These are phyloP conservation scores for Ophiostoma perfectum DNA, from an alignment of 2,329 filamentous ascomycete species.

Conservation along the genomic window DNA sequence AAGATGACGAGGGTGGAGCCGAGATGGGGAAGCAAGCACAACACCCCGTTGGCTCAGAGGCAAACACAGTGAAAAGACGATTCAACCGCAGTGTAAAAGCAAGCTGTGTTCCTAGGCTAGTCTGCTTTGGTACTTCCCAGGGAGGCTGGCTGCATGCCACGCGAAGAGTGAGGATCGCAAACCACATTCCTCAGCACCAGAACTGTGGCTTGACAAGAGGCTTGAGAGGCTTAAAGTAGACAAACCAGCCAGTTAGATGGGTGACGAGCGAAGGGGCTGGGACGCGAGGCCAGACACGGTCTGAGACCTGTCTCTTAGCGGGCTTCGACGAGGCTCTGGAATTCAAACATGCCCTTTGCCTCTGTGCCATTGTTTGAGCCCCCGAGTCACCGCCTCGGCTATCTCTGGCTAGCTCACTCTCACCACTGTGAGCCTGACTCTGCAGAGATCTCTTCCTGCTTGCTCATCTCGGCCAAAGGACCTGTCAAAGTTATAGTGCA, in stretches of 20 bases:
- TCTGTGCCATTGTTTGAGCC: not conserved
- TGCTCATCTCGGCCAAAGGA: not conserved
- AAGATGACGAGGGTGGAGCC: conserved; percentile 13
- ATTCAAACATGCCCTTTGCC: conserved; percentile 8
- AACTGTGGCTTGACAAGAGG: not conserved
- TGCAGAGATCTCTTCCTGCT: not conserved
- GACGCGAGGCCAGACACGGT: not conserved
- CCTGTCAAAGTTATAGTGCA: not conserved
- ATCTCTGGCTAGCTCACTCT: not conserved
- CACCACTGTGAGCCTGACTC: not conserved
- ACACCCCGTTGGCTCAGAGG: conserved; percentile 7
- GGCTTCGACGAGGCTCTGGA: conserved; percentile 20
- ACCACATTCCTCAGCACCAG: conserved; percentile 2
- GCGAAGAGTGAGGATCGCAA: conserved; percentile 8
- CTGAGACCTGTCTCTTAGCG: not conserved
- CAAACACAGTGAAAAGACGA: not conserved
- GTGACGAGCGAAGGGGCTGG: conserved; percentile 17
- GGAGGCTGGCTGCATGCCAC: conserved; percentile 22
- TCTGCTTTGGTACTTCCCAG: conserved; percentile 14
- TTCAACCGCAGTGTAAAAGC: not conserved
- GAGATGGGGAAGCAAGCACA: not conserved
- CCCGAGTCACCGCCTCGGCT: not conserved
- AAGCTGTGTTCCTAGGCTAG: conserved; percentile 15
- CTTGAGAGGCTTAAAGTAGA: not conserved
- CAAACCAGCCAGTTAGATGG: conserved; percentile 5